These are phyloP conservation scores for Adiantum capillusveneris DNA, from an alignment of 75 land plant species.

Conservation along the genomic window DNA sequence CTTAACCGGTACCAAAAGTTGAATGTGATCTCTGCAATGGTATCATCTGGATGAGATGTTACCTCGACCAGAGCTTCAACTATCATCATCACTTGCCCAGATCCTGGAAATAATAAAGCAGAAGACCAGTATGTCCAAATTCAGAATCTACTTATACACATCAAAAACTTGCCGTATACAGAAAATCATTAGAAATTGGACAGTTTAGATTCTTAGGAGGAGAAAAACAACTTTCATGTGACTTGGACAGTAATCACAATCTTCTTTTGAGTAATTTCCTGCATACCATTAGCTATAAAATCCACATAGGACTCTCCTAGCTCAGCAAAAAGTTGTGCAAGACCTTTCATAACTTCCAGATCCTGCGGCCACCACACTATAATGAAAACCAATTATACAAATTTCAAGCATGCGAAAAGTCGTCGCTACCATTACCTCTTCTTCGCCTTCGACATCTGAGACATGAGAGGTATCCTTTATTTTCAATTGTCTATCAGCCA, in stretches of 20 bases:
- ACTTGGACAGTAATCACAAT: too few species aligned
- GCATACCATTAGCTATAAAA: too few species aligned
- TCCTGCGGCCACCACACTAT: neutral
- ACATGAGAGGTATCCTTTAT: too few species aligned
- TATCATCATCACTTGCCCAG: constrained; percentile 79
- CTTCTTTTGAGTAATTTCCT: neutral
- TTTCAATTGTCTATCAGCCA: too few species aligned
- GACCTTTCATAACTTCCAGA: neutral
- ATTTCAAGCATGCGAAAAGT: too few species aligned
- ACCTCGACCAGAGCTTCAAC: constrained; percentile 85
- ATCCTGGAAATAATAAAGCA: constrained; percentile 57
- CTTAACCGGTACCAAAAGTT: constrained; percentile 95
- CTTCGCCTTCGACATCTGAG: constrained; percentile 9
- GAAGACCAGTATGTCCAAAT: too few species aligned
- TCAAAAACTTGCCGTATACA: too few species aligned
- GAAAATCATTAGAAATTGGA: too few species aligned
- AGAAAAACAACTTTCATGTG: too few species aligned
- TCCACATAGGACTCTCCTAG: neutral
- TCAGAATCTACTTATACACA: too few species aligned
- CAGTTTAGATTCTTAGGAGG: too few species aligned
- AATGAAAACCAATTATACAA: too few species aligned
- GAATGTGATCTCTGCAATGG: constrained; percentile 92
- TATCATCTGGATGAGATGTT: constrained; percentile 86
- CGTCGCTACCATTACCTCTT: constrained; percentile 15
- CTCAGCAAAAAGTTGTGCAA: neutral